Base-by-base conservation (phyloP, 2,329 filamentous ascomycete species). In the Aspergillus flavus region DNA sequence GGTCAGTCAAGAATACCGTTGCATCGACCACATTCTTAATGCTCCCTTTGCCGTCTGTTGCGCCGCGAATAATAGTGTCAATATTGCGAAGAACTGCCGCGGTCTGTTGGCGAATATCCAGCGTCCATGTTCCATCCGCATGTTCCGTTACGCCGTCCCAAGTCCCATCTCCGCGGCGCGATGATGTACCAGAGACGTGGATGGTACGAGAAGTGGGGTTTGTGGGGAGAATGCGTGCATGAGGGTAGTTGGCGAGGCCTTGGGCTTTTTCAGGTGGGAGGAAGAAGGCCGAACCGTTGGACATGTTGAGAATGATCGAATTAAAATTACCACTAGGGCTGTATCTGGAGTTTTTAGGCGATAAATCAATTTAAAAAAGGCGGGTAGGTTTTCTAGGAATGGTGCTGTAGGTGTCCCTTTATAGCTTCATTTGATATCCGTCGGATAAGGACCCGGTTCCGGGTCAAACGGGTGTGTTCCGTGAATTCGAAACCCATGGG, bases 151-250 rank as follows among this genome's bases (percentile, higher is more conserved):
- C 78, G 21, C 79, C 78, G n/a, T 72, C 69, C 64, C 73, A 79
- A 12, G 69, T 75, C 48, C 78, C 79, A 19, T 79, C 75, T 4
- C 76, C 75, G 6, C 71, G 71, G 14, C 75, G 71, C 56, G 74
- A 76, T 4, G 79, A 77, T 3, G 73, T 81, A 32, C 79, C 79
- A 0, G 79, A 80, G 28, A 81, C 66, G 67, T 81, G 80, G 54
- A 81, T 76, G 39, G 77, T 79, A 36, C 73, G 71, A 10, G 57
- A 58, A 66, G 77, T 70, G 4, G 72, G 48, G 12, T 65, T 62
- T 6, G 69, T 60, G 5, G 76, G 72, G 1, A 73, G 69, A 46
- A 77, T 64, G 14, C 78, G 75, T 1, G 79, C 79, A 34, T 80
- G 76, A 1, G 78, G 74, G 43, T 77, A 80, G 30, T 71, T 71